A percentile compares a stretch with the other conserved stretches of the same genome.
Evolutionary conservation across 805 yeast genomes (phyloP).

Genomic region (Cyberlindnera maritima): DNA sequence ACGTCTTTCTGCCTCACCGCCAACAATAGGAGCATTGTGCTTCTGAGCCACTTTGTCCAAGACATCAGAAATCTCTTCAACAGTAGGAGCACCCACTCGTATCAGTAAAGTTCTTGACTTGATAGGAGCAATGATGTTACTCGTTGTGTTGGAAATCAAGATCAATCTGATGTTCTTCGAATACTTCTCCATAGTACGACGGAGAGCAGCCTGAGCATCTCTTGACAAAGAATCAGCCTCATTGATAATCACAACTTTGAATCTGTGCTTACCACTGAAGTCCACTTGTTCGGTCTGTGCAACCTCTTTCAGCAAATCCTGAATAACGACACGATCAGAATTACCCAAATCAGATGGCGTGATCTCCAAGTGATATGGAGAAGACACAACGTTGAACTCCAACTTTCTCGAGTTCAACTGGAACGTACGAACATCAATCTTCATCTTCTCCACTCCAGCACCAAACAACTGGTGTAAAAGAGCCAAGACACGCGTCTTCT

Average conservation of each 20-base stretch:
- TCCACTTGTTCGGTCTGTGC: slow-evolving; percentile 97
- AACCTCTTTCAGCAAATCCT: slow-evolving; percentile 87
- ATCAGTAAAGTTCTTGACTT: slow-evolving; percentile 87
- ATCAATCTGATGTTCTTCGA: slow-evolving; percentile 83
- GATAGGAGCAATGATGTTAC: slow-evolving; percentile 91
- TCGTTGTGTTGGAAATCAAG: slow-evolving; percentile 83
- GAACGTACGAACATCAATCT: slow-evolving; percentile 86
- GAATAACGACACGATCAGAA: slow-evolving; percentile 92
- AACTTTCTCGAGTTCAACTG: slow-evolving; percentile 72
- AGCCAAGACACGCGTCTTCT: slow-evolving; percentile 87
- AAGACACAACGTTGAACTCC: slow-evolving; percentile 90
- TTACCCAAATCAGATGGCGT: slow-evolving; percentile 97
- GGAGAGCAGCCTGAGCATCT: slow-evolving; percentile 93
- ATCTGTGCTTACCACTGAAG: slow-evolving; percentile 54
- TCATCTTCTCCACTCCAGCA: slow-evolving; percentile 73
- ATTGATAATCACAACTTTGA: slow-evolving; percentile 80
- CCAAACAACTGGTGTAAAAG: slow-evolving; percentile 81
- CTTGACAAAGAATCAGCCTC: slow-evolving; percentile 88
- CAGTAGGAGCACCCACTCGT: slow-evolving; percentile 81
- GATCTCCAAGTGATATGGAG: slow-evolving; percentile 87
- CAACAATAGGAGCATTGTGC: slow-evolving; percentile 46
- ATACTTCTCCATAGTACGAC: slow-evolving; percentile 96
- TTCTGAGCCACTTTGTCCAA: slow-evolving; percentile 52
- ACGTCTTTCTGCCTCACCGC: slow-evolving; percentile 34
- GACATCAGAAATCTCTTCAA: slow-evolving; percentile 53